Evolutionary conservation across 2,329 filamentous ascomycete species (phyloP), one percentile per base, ranked within the genome.

Genomic region (Pezicula neosporulosa): DNA sequence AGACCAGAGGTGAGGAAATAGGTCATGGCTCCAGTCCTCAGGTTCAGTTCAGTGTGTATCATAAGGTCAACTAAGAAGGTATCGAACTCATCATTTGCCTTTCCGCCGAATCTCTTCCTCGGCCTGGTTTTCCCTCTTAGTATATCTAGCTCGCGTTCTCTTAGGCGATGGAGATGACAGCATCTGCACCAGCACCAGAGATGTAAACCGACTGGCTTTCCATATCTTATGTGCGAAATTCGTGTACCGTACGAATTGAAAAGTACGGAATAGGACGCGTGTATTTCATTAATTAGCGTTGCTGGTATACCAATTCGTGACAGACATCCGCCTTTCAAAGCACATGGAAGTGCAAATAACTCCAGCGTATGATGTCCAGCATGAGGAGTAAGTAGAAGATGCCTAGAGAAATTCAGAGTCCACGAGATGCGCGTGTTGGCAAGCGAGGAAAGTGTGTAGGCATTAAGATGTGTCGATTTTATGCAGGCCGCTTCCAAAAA

Each of bases 291-390:
- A 21, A 45, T 35, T 3, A 50, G 39, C 10, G 39, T 38, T 5
- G 47, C 37, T 24, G 39, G 48, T 12, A 50, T 44, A 15, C 48
- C 48, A 10, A 42, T 39, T 15, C 39, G 36, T 15, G 27, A 36
- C 3, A 50, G 39, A n/a, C 39, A 15, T 21, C 33, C 27, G 12
- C 48, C 42, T 6, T 44, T 13, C 21, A 50, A 12, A n/a, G 38
- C 48, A 45, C 48, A 50, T 3, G 48, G 48, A 19, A 50, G 24
- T 19, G 48, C 48, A 38, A 44, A 50, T 12, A 50, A 16, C 41
- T 50, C 48, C 24, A 50, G 39, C 10, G 36, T 24, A 39, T 45
- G 35, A 15, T 45, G 27, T 6, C 42, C 39, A 5, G 33, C 39
- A 18, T 21, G 28, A 7, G 39, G 27, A 27, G 39, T 36, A 27